Evolutionary conservation across 2,329 filamentous ascomycete genomes (phyloP), one percentile per base, ranked within the genome.

Genomic region (Cephalotrichum gorgonifer): DNA sequence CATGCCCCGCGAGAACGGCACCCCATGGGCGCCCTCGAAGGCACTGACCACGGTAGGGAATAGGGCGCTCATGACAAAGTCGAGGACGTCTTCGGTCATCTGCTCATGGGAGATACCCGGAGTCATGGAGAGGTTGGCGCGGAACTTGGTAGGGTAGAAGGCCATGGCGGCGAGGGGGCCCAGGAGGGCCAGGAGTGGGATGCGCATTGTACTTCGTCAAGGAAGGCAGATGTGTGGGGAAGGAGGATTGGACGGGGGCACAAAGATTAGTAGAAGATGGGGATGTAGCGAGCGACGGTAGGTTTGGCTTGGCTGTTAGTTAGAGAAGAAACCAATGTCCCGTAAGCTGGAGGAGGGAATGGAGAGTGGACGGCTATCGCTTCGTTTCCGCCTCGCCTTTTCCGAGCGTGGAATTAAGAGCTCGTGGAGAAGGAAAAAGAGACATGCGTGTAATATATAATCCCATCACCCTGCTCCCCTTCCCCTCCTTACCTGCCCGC

Each of bases 91-190:
- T 22, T 54, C 49, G 12, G 54, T 55, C 7, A 55, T 49, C 12
- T 50, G 42, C 44, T 53, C 52, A 41, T 55, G 54, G 6, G 52
- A 54, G 12, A 44, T 48, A 4, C 54, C 53, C 2, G 53, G 52
- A 30, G 44, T 49, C 25, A 33, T 47, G 30, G 48, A 33, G 8
- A 54, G 50, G 27, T 51, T 48, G 41, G 51, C 46, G 43, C 52
- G 52, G 42, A 52, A 53, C 26, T 48, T 51, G 28, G 52, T 54
- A 1, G 53, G 53, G 31, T 51, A 53, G 47, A 54, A 54, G 42
- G 51, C 51, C 3, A 30, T 26, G 47, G 30, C 20, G 41, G 11
- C 23, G 28, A 49, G 47, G 9, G 47, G 41, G 28, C 31, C 27
- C 15, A 39, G 27, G 42, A 49, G 30, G 28, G 43, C 23, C 15